Base-by-base conservation (phyloP, 768 basidiomycete genomes). In the Lactifluus rugatus region DNA sequence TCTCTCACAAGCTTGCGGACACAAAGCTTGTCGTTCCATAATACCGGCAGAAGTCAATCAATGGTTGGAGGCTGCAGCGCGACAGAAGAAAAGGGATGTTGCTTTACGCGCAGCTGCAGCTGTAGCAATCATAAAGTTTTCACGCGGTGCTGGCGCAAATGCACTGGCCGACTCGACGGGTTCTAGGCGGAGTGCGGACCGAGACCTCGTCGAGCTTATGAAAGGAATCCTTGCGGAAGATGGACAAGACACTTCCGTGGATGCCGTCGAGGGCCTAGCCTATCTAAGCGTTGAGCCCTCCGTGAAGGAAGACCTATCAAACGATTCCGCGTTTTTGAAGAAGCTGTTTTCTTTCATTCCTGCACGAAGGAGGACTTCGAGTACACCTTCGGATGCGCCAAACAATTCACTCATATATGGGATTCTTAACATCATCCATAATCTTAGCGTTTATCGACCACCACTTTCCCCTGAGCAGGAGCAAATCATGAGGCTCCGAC, bases 221-320 rank as follows among this genome's bases (percentile, higher is more conserved):
- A 79, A 68, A 64, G 60, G 46, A 45, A 67, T 64, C 17, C 45
- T 64, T 23, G 14, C 50, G 21, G 55, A 57, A 36, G 63, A 36
- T 19, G 31, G 21, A 13, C 51, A 54, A 14, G 60, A 73, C 19
- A 75, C 78, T n/a, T 65, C 78, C 17, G 69, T 76, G 7, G 83
- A 90, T 58, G 82, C 82, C 5, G 74, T 92, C n/a, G 92, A 94
- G 72, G 89, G 85, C 0, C 71, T 94, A 55, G 87, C 87, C 16
- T 86, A 92, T 70, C 80, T 91, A 50, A 87, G 82, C 55, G 71
- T 78, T 48, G 77, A 82, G 61, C 75, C 86, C 3, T 61, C 68
- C 2, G 75, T 85, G 57, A 85, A 87, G 66, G 81, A 86, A 58
- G 65, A 64, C 16, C 70, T 93, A 51, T 78, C 84, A 14, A 71